phyloP scores from a whole-genome alignment of 305 asterid genomes.

The Fraxinus sp. region DNA sequence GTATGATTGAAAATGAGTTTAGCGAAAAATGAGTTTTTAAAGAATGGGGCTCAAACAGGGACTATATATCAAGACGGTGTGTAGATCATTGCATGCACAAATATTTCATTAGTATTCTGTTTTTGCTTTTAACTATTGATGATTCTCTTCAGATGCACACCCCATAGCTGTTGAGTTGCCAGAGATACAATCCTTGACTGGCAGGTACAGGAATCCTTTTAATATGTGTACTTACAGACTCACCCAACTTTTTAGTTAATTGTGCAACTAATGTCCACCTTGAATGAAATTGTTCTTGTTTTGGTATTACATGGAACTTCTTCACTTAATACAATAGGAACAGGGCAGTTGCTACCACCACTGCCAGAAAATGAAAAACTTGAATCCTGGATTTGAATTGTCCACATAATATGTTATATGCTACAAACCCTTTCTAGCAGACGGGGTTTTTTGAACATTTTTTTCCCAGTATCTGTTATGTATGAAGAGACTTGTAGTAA shows the following conservation, averaged over 20 bases:
- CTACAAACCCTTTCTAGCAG: not conserved
- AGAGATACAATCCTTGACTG: conserved; percentile 76
- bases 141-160: conserved; percentile 79
- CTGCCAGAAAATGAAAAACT: not conserved
- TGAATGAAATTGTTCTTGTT: not conserved
- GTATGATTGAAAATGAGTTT: no score
- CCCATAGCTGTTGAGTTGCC: conserved; percentile 89
- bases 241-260: conserved; percentile 10
- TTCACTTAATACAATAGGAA: not conserved
- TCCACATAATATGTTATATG: not conserved
- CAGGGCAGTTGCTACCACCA: not conserved
- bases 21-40: not conserved
- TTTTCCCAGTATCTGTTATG: not conserved
- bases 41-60: not conserved
- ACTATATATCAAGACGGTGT: conserved; percentile 2
- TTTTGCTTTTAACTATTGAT: conserved; percentile 17
- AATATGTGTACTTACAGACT: conserved; percentile 15
- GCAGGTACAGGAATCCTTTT: conserved; percentile 49
- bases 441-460: not conserved
- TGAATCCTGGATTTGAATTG: not conserved
- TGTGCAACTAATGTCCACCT: conserved; percentile 20
- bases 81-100: conserved; percentile 2
- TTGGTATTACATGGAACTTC: not conserved
- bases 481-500: not conserved
- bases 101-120: not conserved